phyloP scores from a whole-genome alignment of 768 basidiomycete species.

The Suillus fuscotomentosus region DNA sequence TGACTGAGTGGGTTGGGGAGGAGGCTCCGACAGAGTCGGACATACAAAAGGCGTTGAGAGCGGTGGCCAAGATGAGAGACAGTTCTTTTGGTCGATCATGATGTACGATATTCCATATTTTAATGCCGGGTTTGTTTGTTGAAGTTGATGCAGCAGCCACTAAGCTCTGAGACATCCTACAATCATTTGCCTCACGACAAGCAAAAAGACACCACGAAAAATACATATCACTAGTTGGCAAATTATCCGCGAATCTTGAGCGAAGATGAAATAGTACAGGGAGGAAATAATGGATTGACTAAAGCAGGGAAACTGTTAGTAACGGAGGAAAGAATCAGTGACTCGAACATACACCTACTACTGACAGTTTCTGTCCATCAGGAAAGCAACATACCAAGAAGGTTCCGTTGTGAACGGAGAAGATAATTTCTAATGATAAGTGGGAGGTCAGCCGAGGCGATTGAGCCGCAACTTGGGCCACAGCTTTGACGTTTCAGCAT shows the following conservation, averaged over 20 bases:
- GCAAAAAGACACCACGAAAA: background rate
- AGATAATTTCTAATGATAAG: background rate
- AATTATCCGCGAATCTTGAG: background rate
- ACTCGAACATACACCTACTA: background rate
- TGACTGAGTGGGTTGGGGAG: constrained; percentile 57
- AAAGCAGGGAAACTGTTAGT: background rate
- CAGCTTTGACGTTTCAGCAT: background rate
- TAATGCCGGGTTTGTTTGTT: background rate
- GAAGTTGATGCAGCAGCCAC: background rate
- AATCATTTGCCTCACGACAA: background rate
- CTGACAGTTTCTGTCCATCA: background rate
- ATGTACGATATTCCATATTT: background rate
- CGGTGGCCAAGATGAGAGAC: constrained; percentile 29
- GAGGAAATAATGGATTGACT: background rate
- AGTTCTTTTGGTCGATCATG: constrained; percentile 15
- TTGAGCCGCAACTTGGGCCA: background rate
- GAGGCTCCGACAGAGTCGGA: constrained; percentile 42
- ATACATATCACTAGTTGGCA: background rate
- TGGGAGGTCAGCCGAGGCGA: background rate
- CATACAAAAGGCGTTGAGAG: constrained; percentile 28
- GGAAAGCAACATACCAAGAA: background rate
- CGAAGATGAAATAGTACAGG: background rate
- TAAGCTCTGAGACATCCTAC: background rate
- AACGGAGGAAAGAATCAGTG: background rate
- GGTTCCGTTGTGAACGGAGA: background rate